Evolutionary conservation across 306 rosid genomes (phyloP).

Genomic region (Ormosia semicastrata): DNA sequence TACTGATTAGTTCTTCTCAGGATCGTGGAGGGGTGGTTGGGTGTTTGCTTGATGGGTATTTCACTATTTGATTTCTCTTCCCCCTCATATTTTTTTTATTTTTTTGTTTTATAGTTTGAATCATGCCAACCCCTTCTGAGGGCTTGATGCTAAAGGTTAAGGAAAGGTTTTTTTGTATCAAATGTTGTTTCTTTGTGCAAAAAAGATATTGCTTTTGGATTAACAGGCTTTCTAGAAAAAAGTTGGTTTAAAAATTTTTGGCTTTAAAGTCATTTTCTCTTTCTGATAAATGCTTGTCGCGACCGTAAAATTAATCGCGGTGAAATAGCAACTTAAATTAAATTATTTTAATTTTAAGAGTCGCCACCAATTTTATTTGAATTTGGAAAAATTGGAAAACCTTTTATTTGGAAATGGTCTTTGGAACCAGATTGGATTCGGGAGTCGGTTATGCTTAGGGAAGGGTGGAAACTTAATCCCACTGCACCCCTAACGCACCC

Average conservation of each 20-base stretch:
- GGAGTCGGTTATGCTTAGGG: too few species aligned
- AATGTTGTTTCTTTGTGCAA: constrained; percentile 4
- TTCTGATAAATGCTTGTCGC: constrained; percentile 10
- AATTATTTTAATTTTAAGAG: too few species aligned
- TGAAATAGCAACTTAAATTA: too few species aligned
- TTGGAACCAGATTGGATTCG: too few species aligned
- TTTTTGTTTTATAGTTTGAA: background rate
- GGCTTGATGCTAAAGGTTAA: constrained; percentile 27
- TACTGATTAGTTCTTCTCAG: constrained; percentile 18
- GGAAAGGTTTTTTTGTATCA: constrained; percentile 10
- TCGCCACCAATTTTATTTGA: too few species aligned
- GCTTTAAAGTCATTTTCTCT: background rate
- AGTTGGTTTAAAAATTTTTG: constrained; percentile 5
- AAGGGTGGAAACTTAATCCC: too few species aligned
- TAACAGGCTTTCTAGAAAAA: background rate
- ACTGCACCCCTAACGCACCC: too few species aligned
- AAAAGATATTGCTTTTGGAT: background rate
- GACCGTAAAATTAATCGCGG: too few species aligned
- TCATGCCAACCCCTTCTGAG: constrained; percentile 27
- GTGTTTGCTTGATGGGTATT: constrained; percentile 38
- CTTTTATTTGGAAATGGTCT: too few species aligned
- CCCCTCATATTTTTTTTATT: background rate
- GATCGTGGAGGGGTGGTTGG: constrained; percentile 11
- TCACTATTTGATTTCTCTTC: constrained; percentile 28
- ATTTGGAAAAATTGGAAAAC: too few species aligned